Evolutionary conservation across 176 grass and related monocot species (phyloP).

Genomic region (Phoenix dactylifera): DNA sequence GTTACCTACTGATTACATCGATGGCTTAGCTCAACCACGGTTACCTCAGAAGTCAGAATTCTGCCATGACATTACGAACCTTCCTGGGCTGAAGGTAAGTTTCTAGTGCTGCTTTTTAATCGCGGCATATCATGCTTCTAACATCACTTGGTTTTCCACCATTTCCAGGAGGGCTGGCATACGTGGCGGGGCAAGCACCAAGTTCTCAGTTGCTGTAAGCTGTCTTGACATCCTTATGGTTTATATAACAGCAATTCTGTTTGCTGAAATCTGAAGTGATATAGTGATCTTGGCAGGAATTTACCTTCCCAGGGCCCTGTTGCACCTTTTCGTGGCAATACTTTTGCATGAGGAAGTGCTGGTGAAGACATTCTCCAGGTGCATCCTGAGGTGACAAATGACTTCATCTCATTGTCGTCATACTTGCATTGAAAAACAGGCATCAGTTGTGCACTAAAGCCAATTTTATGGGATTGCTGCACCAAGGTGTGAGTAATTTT

Average conservation of each 20-base stretch:
- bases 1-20: slow-evolving; percentile 27
- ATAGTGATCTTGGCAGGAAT: slow-evolving; percentile 35
- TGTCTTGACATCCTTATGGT: slow-evolving; percentile 1
- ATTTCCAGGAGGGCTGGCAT: slow-evolving; percentile 44
- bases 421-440: too few species aligned
- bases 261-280: slow-evolving; percentile 3
- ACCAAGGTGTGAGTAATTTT: too few species aligned
- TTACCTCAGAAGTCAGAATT: slow-evolving; percentile 54
- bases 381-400: not conserved
- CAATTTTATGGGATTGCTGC: too few species aligned
- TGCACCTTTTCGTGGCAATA: slow-evolving; percentile 49
- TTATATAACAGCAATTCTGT: not conserved
- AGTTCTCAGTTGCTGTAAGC: slow-evolving; percentile 57
- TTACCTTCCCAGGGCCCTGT: slow-evolving; percentile 45
- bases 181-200: slow-evolving; percentile 34
- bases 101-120: not conserved
- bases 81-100: slow-evolving; percentile 48
- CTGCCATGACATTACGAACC: slow-evolving; percentile 34
- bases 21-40: slow-evolving; percentile 32
- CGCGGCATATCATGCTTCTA: not conserved
- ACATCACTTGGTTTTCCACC: slow-evolving; percentile 18
- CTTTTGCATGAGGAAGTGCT: slow-evolving; percentile 53
- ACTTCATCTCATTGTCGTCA: too few species aligned
- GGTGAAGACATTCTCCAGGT: not conserved
- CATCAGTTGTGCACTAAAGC: too few species aligned